A percentile compares a stretch with the other conserved stretches of the same genome.
phyloP scores from a whole-genome alignment of 2,329 filamentous ascomycete species.

The Scortechinia acanthostroma region DNA sequence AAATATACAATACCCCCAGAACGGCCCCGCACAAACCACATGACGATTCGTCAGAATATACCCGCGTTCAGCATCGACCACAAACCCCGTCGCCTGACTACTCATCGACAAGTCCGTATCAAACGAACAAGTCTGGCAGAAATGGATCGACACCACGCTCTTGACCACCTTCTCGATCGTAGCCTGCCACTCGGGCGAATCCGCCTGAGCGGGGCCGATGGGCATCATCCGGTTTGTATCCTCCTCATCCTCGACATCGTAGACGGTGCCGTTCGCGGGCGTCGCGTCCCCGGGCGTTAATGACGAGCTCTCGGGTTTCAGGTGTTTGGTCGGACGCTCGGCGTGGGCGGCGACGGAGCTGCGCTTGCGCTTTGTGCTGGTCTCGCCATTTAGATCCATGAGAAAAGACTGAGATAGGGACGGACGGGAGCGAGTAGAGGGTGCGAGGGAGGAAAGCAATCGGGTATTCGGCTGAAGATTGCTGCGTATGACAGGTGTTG shows the following conservation, averaged over 20 bases:
- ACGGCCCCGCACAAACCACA: slow-evolving; percentile 89
- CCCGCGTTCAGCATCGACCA: slow-evolving; percentile 18
- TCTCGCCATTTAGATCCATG: not conserved
- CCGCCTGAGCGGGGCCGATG: slow-evolving; percentile 15
- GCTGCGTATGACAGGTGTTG: too few relatives aligned
- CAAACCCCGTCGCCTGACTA: not conserved
- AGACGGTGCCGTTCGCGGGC: not conserved
- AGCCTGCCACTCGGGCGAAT: slow-evolving; percentile 85
- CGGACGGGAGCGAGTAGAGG: not conserved
- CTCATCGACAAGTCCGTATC: slow-evolving; percentile 2
- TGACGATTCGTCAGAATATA: slow-evolving; percentile 86
- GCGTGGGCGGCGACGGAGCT: not conserved
- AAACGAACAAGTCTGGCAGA: slow-evolving; percentile 2
- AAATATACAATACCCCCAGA: slow-evolving; percentile 97
- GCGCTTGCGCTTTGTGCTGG: not conserved
- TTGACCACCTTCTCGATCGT: slow-evolving; percentile 90
- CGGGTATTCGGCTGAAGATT: too few relatives aligned
- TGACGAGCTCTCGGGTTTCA: not conserved
- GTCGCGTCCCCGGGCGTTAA: not conserved
- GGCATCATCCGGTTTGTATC: not conserved
- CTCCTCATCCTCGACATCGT: not conserved
- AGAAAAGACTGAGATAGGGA: not conserved
- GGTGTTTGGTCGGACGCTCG: not conserved
- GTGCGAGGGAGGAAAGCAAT: too few relatives aligned
- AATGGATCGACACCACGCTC: slow-evolving; percentile 96